Evolutionary conservation across 2,329 filamentous ascomycete genomes (phyloP), one percentile per base, ranked within the genome.

Genomic region (Colletotrichum salicis): DNA sequence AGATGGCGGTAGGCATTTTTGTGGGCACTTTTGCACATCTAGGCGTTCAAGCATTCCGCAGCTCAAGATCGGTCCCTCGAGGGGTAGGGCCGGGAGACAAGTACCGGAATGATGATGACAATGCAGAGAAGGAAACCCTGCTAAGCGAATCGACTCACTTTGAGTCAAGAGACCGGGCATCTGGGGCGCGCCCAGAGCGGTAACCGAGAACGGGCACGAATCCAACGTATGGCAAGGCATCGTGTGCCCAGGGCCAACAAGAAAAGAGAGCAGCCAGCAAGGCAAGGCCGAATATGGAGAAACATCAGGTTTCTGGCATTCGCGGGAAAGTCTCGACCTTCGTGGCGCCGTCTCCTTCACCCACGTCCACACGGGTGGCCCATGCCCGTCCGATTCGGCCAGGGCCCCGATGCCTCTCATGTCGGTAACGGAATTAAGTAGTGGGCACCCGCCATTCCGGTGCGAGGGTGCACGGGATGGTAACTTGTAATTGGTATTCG

Each of bases 401-500:
- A 71, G 59, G 65, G 37, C 52, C 31, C 65, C 60, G 60, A 70
- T 57, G 27, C 48, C 69, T 70, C 51, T 64, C 59, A 72, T 70
- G 60, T 72, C 66, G 66, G 65, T 64, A 72, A 61, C 33, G 65
- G 66, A 51, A 70, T 54, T 70, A 41, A 57, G 31, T 72, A 72
- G 60, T 72, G 70, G 70, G 41, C 48, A 56, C 61, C 64, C 48
- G 59, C 70, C 55, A 72, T 70, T 70, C 65, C 60, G 60, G 59
- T 31, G 59, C 48, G 31, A 59, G 37, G 51, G 51, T 13, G 22
- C 15, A 31, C 29, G 33, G 33, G 60, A 27, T n/a, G 41, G 41
- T 48, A 48, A 22, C 11, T 48, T 7, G 41, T 22, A 48, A 22
- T 22, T 48, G 19, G 41, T 22, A 48, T 22, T 48, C 19, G 41